phyloP scores from a whole-genome alignment of 176 grass and related monocot species.

The Thalia dealbata region DNA sequence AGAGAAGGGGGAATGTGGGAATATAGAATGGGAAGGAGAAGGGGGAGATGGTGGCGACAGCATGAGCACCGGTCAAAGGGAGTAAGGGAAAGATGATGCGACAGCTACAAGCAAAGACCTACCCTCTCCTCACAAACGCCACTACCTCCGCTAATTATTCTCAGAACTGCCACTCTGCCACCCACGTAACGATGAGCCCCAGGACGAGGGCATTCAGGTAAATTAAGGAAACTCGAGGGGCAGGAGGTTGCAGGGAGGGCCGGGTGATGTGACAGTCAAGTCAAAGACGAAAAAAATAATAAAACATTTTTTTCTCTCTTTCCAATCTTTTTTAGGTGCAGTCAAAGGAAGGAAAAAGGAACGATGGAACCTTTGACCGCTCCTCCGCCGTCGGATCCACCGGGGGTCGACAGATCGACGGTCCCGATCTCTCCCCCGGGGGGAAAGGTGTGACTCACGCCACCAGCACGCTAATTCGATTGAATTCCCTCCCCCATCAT shows the following conservation, averaged over 20 bases:
- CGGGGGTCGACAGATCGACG: not conserved
- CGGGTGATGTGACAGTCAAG: slow-evolving; percentile 23
- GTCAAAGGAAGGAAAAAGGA: slow-evolving; percentile 27
- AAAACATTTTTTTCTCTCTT: slow-evolving; percentile 6
- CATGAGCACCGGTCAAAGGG: slow-evolving; percentile 63
- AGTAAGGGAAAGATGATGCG: slow-evolving; percentile 41
- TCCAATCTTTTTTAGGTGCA: slow-evolving; percentile 22
- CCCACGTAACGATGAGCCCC: too few relatives aligned
- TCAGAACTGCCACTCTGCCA: not conserved
- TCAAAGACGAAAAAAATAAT: slow-evolving; percentile 30
- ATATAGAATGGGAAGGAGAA: slow-evolving; percentile 15
- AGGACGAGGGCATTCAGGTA: not conserved
- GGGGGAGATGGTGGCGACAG: not conserved
- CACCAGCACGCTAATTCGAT: not conserved
- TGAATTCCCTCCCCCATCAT: not conserved
- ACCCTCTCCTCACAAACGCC: slow-evolving; percentile 22
- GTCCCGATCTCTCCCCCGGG: not conserved
- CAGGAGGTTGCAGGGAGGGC: not conserved
- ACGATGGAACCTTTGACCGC: slow-evolving; percentile 20
- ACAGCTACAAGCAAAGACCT: slow-evolving; percentile 38
- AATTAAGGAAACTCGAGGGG: slow-evolving; percentile 3
- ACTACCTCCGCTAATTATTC: not conserved
- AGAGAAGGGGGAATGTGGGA: not conserved
- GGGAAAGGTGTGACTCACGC: not conserved
- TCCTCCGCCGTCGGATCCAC: slow-evolving; percentile 4